Evolutionary conservation across 306 rosid species (phyloP).

Genomic region (Comarum palustre): DNA sequence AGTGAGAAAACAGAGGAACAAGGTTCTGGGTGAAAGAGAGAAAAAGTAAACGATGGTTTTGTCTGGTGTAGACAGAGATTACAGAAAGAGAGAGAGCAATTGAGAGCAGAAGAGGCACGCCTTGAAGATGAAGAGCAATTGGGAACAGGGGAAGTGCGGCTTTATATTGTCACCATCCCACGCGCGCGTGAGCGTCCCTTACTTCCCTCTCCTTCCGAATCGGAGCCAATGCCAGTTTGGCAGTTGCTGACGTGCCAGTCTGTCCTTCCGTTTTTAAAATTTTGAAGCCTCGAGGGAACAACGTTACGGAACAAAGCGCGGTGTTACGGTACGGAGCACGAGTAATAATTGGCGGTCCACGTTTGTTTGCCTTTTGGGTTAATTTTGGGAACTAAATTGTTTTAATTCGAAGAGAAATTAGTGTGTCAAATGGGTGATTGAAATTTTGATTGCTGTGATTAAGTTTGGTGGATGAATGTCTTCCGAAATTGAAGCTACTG

Average conservation of each 20-base stretch:
- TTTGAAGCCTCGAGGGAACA: constrained; percentile 36
- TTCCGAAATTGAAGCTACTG: neutral
- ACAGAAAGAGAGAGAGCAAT: constrained; percentile 30
- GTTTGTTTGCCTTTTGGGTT: neutral
- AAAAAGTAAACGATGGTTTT: constrained; percentile 41
- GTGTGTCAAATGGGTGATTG: constrained; percentile 7
- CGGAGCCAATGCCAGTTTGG: constrained; percentile 44
- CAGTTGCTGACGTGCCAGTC: constrained; percentile 31
- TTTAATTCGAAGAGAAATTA: neutral
- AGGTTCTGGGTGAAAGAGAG: constrained; percentile 21
- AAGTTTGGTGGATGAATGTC: constrained; percentile 19
- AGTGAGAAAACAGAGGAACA: constrained; percentile 6
- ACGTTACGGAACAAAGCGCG: too few species aligned
- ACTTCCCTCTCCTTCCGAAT: constrained; percentile 11
- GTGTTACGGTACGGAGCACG: constrained; percentile 15
- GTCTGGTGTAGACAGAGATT: constrained; percentile 1
- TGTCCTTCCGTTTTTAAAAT: constrained; percentile 35
- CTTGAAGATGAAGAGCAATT: constrained; percentile 29
- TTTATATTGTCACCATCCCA: constrained; percentile 36
- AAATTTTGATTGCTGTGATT: constrained; percentile 20
- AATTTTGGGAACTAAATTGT: neutral
- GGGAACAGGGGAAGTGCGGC: constrained; percentile 31
- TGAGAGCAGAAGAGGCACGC: constrained; percentile 64
- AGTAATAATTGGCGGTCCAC: constrained; percentile 2
- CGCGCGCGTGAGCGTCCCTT: constrained; percentile 54